These are phyloP conservation scores for Pilobolus umbonatus DNA, from an alignment of 192 early-diverging fungal species.

Conservation along the genomic window DNA sequence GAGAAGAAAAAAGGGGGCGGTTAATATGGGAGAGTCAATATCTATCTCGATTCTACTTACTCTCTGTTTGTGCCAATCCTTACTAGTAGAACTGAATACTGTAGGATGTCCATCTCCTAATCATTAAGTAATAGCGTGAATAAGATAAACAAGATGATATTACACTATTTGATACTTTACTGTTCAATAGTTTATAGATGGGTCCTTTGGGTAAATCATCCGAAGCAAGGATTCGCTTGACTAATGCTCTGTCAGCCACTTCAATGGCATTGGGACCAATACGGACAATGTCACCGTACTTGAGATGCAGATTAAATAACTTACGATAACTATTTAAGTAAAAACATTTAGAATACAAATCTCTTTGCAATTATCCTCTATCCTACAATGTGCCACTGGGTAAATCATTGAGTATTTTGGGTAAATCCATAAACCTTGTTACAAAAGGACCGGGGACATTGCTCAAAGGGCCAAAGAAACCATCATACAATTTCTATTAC, in stretches of 20 bases:
- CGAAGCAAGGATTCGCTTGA: constrained; percentile 27
- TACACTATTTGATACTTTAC: constrained; percentile 1
- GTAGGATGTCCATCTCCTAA: constrained; percentile 16
- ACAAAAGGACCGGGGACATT: constrained; percentile 23
- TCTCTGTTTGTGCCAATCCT: constrained; percentile 35
- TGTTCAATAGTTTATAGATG: not conserved
- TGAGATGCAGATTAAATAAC: constrained; percentile 20
- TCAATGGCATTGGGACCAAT: constrained; percentile 29
- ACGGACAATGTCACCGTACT: constrained; percentile 39
- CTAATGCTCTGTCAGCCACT: constrained; percentile 39
- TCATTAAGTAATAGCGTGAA: not conserved
- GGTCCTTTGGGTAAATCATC: constrained; percentile 22
- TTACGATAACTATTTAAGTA: constrained; percentile 4
- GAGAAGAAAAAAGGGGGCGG: not conserved
- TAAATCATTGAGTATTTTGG: not conserved
- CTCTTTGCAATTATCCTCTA: too few relatives aligned
- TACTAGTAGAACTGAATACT: constrained; percentile 30
- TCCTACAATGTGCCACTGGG: constrained; percentile 19
- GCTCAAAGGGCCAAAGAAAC: constrained; percentile 17
- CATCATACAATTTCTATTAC: constrained; percentile 22
- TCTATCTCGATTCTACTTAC: constrained; percentile 11
- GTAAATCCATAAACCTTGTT: constrained; percentile 15
- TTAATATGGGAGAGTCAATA: not conserved
- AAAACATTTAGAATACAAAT: not conserved
- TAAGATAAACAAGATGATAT: not conserved